phyloP scores from a whole-genome alignment of 2,329 filamentous ascomycete genomes.

The Ophiostoma tasmaniense region DNA sequence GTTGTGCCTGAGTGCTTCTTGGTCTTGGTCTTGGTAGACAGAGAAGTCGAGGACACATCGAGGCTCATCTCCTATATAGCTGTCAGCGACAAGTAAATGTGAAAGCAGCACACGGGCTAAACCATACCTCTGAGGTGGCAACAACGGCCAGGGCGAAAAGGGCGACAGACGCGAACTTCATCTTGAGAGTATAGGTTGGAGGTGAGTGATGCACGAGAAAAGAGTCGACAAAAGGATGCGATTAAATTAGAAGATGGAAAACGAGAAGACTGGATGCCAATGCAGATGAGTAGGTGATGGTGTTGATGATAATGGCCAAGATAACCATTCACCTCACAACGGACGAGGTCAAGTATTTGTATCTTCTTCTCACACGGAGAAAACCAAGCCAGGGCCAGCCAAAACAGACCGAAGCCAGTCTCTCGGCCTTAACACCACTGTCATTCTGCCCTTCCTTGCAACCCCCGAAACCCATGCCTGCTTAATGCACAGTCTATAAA shows the following conservation, averaged over 20 bases:
- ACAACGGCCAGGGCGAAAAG: conserved; percentile 18
- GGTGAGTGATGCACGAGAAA: background rate
- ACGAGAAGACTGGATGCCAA: background rate
- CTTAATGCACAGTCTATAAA: background rate
- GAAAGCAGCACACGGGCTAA: background rate
- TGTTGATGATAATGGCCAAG: background rate
- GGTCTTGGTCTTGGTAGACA: conserved; percentile 6
- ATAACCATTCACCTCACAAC: background rate
- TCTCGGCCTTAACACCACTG: background rate
- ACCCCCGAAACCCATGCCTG: background rate
- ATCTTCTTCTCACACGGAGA: background rate
- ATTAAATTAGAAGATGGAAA: background rate
- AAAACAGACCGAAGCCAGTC: background rate
- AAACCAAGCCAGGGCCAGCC: background rate
- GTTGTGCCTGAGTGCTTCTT: background rate
- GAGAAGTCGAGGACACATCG: background rate
- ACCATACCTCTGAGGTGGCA: conserved; percentile 17
- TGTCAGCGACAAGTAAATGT: background rate
- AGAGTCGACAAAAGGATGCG: no score
- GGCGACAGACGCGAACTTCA: conserved; percentile 16
- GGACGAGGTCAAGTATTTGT: background rate
- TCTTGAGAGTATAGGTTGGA: conserved; percentile 8
- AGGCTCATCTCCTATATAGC: conserved; percentile 6
- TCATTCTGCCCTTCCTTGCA: background rate
- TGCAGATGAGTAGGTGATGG: background rate